Evolutionary conservation across 768 basidiomycete genomes (phyloP), one percentile per base, ranked within the genome.

Genomic region (Gelatoporia subvermispora): DNA sequence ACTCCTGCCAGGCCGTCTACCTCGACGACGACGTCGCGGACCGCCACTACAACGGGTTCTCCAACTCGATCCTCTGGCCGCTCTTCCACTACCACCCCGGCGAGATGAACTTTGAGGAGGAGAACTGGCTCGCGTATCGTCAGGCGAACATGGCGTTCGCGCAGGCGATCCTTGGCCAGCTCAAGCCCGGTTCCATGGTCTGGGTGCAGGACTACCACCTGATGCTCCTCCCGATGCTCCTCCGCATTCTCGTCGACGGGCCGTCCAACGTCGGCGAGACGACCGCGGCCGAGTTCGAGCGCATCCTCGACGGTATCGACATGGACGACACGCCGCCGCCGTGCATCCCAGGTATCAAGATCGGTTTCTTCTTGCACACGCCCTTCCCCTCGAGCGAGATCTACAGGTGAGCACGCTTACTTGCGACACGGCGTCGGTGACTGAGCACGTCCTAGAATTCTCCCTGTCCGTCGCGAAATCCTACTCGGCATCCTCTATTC

Each of bases 31-130:
- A 98, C 61, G 81, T 99, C 55, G 95, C 96, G n/a, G 96, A 99
- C 67, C 81, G 86, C 45, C 94, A 98, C 69, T 99, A 92, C 72
- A 94, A 94, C 65, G 92, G 96, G 48, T 98, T 99, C 78, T 95
- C 94, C 59, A 99, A 99, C 72, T 96, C 94, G 46, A 98, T 99
- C 70, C 82, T 99, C 43, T 99, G 96, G 96, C 96, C 96, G 2
- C 75, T 99, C 41, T 97, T 99, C 78, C 96, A 99, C 67, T 99
- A 97, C 70, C 95, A 98, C 67, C 96, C 96, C 8, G 95, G 95
- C 55, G 96, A 98, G 72, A 98, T 99, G 93, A 95, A 93, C 69
- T 99, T 99, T 63, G 95, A 97, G 68, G 93, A 96, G 72, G 90
- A 90, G 64, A 91, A 98, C 65, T 99, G 96, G 96, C 81, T 85